A percentile compares a stretch with the other conserved stretches of the same genome.
Conservation (phyloP, 345 rosid species). For the Xanthoceras sorbifolium region DNA sequence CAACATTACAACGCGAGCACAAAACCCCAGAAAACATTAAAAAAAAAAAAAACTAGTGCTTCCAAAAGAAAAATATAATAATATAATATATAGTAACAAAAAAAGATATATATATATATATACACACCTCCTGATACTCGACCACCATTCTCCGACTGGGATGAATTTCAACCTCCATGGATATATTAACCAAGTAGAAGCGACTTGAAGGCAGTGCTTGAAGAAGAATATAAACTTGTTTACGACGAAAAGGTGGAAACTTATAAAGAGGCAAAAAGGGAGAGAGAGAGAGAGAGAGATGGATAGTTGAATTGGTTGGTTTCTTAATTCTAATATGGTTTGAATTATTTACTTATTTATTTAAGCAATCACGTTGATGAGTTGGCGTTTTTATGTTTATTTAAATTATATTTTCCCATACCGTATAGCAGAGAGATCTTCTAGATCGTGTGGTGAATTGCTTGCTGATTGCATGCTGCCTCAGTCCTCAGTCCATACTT, state of each 20-base stretch:
- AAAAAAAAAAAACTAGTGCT: neutral
- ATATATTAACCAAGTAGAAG: neutral
- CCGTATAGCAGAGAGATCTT: no score
- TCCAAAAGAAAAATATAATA: neutral
- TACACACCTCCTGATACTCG: conserved; percentile 52
- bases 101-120: neutral
- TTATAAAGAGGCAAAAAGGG: neutral
- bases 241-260: neutral
- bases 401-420: no score
- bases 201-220: neutral
- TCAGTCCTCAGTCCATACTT: no score
- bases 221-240: neutral
- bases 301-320: neutral
- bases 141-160: conserved; percentile 29
- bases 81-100: neutral
- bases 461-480: no score
- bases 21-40: neutral
- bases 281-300: neutral
- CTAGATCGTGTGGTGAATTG: no score
- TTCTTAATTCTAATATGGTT: neutral
- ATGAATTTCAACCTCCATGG: conserved; percentile 37
- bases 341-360: no score
- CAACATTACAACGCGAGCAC: neutral
- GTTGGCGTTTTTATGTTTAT: neutral
- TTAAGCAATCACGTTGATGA: neutral